These are phyloP conservation scores for Smallanthus sonchifolius DNA, from an alignment of 129 eudicot species.

Conservation along the genomic window DNA sequence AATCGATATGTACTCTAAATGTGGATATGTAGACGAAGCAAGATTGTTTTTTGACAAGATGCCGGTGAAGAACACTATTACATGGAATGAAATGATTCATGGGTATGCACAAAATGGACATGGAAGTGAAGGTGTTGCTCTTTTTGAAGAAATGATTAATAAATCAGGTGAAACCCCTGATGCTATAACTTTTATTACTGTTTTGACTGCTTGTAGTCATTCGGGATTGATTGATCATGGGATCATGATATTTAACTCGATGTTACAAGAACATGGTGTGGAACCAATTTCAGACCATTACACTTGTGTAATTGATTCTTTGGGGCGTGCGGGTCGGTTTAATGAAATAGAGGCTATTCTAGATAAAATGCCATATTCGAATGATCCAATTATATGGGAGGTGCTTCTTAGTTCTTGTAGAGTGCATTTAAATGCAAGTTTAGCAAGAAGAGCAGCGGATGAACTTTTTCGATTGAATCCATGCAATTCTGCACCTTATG, in stretches of 20 bases:
- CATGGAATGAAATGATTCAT: constrained; percentile 91
- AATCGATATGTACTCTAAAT: constrained; percentile 73
- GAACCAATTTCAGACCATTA: constrained; percentile 66
- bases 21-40: constrained; percentile 64
- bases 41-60: constrained; percentile 50
- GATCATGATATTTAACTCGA: constrained; percentile 58
- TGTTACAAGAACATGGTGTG: constrained; percentile 47
- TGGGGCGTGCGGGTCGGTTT: constrained; percentile 87
- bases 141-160: constrained; percentile 45
- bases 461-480: constrained; percentile 66
- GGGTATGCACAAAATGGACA: constrained; percentile 82
- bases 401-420: constrained; percentile 83
- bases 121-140: constrained; percentile 61
- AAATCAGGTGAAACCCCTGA: constrained; percentile 52
- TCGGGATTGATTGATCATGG: constrained; percentile 74
- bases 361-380: constrained; percentile 46
- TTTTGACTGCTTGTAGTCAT: constrained; percentile 84
- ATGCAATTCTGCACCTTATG: constrained; percentile 59
- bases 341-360: constrained; percentile 58
- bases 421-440: constrained; percentile 54
- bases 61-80: constrained; percentile 49
- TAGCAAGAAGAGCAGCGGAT: constrained; percentile 64
- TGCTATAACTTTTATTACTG: constrained; percentile 59
- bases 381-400: constrained; percentile 76
- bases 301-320: constrained; percentile 71